Base-by-base conservation (phyloP, 495 filamentous ascomycete genomes). In the Aspergillus incahuasiensis region DNA sequence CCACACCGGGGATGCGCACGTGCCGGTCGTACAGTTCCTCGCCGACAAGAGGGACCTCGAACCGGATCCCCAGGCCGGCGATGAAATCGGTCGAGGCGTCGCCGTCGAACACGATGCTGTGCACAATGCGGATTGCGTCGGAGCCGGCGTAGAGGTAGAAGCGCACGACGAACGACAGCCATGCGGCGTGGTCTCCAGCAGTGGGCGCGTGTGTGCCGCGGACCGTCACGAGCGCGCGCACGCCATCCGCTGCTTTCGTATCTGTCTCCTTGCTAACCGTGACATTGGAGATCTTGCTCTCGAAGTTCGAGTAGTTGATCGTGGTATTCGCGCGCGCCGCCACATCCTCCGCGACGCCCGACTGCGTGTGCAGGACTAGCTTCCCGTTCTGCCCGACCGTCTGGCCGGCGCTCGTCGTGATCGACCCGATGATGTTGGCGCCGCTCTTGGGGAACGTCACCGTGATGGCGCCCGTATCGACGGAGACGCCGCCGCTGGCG, bases 111-210 rank as follows among this genome's bases (percentile, higher is more conserved):
- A 76, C 43, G 12, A 75, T 55, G 16, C 65, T 72, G 50, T 78
- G 71, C 5, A 76, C 59, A 12, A 70, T 30, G 22, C 66, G 61
- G 21, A 76, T 68, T 1, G 66, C 57, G 20, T 71, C 68, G 2
- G 72, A 73, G 55, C 74, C 56, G 41, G 70, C 65, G 52, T 77
- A 78, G 5, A 77, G 56, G 48, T 77, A 78, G 52, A 76, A 77
- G 4, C 75, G 63, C 12, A 76, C 30, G 2, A 70, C 63, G 54
- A 77, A 77, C 13, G 63, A 71, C 12, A 77, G 63, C 69, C 66
- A 73, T 2, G 66, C 63, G 32, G 63, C 58, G 32, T 59, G 57
- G 19, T 59, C 58, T 21, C 52, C 45, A 7, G 45, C 42, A 16
- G 28, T 35, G 8, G 52, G 38, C 16, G 41, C 39, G 38, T 66